Base-by-base conservation (phyloP, 441 rosid species). In the Macaranga tanarius region DNA sequence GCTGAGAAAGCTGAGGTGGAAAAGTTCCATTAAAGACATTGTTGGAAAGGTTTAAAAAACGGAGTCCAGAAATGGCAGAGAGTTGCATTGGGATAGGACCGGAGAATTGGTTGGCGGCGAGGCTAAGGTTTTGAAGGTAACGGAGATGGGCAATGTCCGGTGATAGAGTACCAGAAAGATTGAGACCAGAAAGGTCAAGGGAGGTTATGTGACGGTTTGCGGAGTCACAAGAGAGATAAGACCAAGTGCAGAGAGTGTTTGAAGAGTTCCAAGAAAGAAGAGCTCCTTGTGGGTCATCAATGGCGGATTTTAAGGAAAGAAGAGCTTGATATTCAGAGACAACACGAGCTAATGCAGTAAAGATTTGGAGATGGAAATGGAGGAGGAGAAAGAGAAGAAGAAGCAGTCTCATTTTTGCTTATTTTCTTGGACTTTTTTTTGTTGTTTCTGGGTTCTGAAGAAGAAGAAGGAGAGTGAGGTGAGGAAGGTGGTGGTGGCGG, bases 51-150 rank as follows among this genome's bases (percentile, higher is more conserved):
- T 94, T 94, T 12, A 94, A 76, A 58, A 59, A 71, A 1, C 89
- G 92, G 22, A 94, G 96, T 8, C 79, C 76, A 1, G 87, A 70
- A 45, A 88, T 77, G 50, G 81, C 58, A 7, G 93, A 86, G 74
- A 93, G 84, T 81, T 85, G 88, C 1, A 86, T 71, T 0, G 98
- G 97, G 59, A 94, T 82, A 9, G 89, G 90, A 5, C 98, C 98
- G 15, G 84, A 82, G 63, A 93, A 42, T 61, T 83, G 79, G 77
- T 93, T 93, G 20, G 59, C 83, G 12, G 92, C 91, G 17, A 92
- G 76, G 4, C 92, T 81, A n/a, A 93, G 83, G 77, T 86, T 89
- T 54, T 77, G 84, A 23, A 93, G 92, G 72, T 82, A 87, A 34
- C 78, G 93, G 20, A 93, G 85, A 74, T 84, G 90, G 22, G 89